Base-by-base conservation (phyloP, 2,329 filamentous ascomycete species). In the Ophiostoma tasmaniense region DNA sequence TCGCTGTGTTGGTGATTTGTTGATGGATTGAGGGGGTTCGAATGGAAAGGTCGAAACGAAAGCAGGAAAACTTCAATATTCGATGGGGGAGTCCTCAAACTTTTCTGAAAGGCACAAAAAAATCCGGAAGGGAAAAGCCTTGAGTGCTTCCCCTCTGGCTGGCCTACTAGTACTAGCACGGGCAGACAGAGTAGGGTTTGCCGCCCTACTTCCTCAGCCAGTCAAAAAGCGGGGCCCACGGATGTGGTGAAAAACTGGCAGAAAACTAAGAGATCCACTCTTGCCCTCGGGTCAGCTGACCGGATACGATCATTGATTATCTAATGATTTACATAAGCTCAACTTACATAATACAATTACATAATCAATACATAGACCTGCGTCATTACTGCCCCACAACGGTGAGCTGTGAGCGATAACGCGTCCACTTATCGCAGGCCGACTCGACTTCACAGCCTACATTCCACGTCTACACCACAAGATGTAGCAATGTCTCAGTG, bases 401-500 rank as follows among this genome's bases (percentile, higher is more conserved):
- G 50, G n/a, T 55, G 22, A 55, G 50, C 50, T 13, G n/a, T n/a
- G n/a, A n/a, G n/a, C 50, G n/a, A 55, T 25, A 28, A 14, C 22
- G 50, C 22, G 17, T 25, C n/a, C 11, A 55, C 50, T 55, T 13
- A 25, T 13, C 35, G 22, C 39, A 33, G 7, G 5, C 4, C 11
- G 2, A 14, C 17, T 45, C 42, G 42, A 20, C 17, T 20, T 17
- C n/a, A 45, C 42, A 7, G 13, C 37, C 39, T 11, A 14, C 39
- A n/a, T 42, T 3, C 14, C 13, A 17, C n/a, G n/a, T 42, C 45
- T 52, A 52, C 37, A 39, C 64, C 35, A 69, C 66, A 68, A 66
- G 67, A 73, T 73, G 73, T 73, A 73, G 70, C 69, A 73, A 81
- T 82, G 80, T 78, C 80, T 73, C 77, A 79, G 72, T 77, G 77